phyloP scores from a whole-genome alignment of 2,329 filamentous ascomycete species.

The Mycosphaerella sp. region DNA sequence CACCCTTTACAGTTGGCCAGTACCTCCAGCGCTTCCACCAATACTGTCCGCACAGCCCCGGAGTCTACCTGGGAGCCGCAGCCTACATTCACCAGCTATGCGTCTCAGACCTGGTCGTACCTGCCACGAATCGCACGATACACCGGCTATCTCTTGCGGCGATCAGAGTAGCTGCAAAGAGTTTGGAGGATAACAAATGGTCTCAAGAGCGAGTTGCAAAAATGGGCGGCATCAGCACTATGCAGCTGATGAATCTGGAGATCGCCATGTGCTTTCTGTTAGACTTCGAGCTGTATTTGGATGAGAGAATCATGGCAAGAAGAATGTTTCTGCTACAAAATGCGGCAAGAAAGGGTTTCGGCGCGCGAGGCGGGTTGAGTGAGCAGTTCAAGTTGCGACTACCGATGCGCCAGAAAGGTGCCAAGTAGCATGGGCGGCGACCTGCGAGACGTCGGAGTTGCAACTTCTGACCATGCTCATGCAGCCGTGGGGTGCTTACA shows the following conservation, averaged over 20 bases:
- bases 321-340: constrained; percentile 34
- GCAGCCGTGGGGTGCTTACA: not conserved
- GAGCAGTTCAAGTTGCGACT: constrained; percentile 32
- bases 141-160: constrained; percentile 81
- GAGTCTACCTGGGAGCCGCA: constrained; percentile 84
- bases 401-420: constrained; percentile 23
- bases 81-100: constrained; percentile 80
- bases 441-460: not conserved
- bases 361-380: constrained; percentile 22
- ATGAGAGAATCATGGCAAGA: constrained; percentile 29
- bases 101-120: constrained; percentile 65
- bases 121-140: constrained; percentile 75
- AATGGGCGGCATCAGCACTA: constrained; percentile 79
- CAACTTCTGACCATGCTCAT: not conserved
- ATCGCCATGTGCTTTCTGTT: constrained; percentile 64
- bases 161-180: constrained; percentile 85
- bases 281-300: constrained; percentile 64
- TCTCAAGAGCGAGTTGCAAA: constrained; percentile 75
- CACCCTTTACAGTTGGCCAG: constrained; percentile 73
- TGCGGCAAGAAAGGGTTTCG: constrained; percentile 28
- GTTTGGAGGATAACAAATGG: constrained; percentile 86
- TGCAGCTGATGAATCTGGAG: constrained; percentile 76
- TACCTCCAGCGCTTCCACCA: constrained; percentile 82
- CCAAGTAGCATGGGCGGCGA: constrained; percentile 9
- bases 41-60: constrained; percentile 89